Conservation (phyloP, 2,329 filamentous ascomycete species). For the Arachnopeziza araneosa region DNA sequence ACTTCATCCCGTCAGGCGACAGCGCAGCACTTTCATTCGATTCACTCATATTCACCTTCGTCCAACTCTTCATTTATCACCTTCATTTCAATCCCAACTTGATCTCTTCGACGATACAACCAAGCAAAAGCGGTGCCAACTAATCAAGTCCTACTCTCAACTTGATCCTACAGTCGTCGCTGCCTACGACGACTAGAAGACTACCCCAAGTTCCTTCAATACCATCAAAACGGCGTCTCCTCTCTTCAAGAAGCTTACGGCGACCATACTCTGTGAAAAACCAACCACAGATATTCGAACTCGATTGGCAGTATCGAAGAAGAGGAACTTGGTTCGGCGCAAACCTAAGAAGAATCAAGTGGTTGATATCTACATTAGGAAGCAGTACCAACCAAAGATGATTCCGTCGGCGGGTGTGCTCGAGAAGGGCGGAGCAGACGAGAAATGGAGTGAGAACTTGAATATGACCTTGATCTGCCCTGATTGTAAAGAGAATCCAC, state of each 20-base stretch:
- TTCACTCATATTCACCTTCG: conserved; percentile 6
- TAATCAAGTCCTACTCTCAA: neutral
- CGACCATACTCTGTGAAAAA: conserved; percentile 36
- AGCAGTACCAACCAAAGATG: conserved; percentile 42
- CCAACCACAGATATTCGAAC: conserved; percentile 28
- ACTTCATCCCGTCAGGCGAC: conserved; percentile 33
- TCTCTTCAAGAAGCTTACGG: conserved; percentile 57
- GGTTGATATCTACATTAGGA: conserved; percentile 40
- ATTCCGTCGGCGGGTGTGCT: conserved; percentile 34
- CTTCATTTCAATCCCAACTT: neutral
- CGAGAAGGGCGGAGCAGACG: conserved; percentile 14
- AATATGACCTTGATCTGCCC: conserved; percentile 81
- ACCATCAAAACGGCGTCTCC: conserved; percentile 66
- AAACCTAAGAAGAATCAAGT: conserved; percentile 35
- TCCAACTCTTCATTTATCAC: neutral
- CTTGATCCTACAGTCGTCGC: conserved; percentile 11
- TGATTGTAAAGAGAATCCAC: conserved; percentile 88
- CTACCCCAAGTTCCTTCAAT: conserved; percentile 19
- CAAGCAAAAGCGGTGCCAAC: neutral
- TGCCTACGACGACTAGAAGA: conserved; percentile 13
- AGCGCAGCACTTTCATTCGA: conserved; percentile 15
- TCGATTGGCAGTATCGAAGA: conserved; percentile 26
- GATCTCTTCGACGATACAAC: neutral
- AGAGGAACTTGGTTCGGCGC: conserved; percentile 32
- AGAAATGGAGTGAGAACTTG: conserved; percentile 59